Evolutionary conservation across 345 rosid species (phyloP).

Genomic region (Brassica juncea): DNA sequence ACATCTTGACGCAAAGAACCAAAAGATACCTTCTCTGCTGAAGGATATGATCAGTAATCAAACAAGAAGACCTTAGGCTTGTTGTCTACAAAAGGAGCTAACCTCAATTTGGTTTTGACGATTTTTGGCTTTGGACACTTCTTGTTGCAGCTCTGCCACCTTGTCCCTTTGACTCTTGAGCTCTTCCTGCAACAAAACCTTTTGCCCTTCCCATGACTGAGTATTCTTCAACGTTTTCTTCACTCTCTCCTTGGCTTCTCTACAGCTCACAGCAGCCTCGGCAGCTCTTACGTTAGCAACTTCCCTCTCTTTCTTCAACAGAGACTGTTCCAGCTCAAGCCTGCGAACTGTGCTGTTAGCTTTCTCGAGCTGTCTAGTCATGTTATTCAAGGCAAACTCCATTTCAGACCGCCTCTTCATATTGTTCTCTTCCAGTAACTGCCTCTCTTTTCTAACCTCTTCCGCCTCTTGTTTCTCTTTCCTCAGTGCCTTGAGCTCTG

Average conservation of each 20-base stretch:
- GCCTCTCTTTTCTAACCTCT: constrained; percentile 80
- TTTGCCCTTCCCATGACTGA: constrained; percentile 88
- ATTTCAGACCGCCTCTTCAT: constrained; percentile 85
- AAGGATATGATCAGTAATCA: constrained; percentile 25
- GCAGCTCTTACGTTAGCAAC: constrained; percentile 64
- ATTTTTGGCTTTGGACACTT: constrained; percentile 32
- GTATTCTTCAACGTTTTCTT: constrained; percentile 57
- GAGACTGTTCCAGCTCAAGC: constrained; percentile 76
- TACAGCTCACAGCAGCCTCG: constrained; percentile 73
- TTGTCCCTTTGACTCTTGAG: constrained; percentile 59
- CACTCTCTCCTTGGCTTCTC: constrained; percentile 77
- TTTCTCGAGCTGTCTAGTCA: constrained; percentile 74
- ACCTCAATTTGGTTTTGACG: constrained; percentile 42
- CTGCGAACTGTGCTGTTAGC: constrained; percentile 70
- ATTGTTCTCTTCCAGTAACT: constrained; percentile 67
- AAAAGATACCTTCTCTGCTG: constrained; percentile 19
- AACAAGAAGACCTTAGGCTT: constrained; percentile 29
- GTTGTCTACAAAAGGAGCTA: constrained; percentile 24
- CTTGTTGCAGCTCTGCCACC: constrained; percentile 46
- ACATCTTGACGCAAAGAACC: constrained; percentile 15
- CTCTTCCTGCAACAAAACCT: constrained; percentile 68
- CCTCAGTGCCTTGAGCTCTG: constrained; percentile 78
- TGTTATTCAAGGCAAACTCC: constrained; percentile 79
- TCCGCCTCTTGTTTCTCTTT: constrained; percentile 91
- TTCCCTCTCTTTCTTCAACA: constrained; percentile 70